phyloP scores from a whole-genome alignment of 1,284 basidiomycete genomes.

The Ustilago esculenta region DNA sequence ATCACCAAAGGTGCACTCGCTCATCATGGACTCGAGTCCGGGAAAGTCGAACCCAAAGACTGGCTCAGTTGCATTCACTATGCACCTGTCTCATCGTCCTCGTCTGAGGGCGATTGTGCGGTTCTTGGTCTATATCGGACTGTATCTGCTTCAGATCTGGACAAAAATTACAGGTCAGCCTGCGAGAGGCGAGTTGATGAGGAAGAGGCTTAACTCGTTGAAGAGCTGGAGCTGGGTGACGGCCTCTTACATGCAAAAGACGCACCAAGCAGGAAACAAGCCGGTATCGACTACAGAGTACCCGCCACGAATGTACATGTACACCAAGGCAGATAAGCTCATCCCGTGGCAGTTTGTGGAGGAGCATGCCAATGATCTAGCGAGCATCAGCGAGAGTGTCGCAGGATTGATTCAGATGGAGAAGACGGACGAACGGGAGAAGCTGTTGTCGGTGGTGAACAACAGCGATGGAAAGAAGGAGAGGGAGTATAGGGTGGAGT shows the following conservation, averaged over 20 bases:
- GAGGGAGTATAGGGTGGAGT: slow-evolving; percentile 30
- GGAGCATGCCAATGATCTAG: slow-evolving; percentile 48
- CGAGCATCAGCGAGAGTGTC: slow-evolving; percentile 7
- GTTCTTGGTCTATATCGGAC: slow-evolving; percentile 33
- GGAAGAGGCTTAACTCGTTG: slow-evolving; percentile 43
- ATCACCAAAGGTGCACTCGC: slow-evolving; percentile 20
- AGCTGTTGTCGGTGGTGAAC: slow-evolving; percentile 3
- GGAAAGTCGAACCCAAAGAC: slow-evolving; percentile 45
- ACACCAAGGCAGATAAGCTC: slow-evolving; percentile 53
- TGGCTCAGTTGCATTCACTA: slow-evolving; percentile 51
- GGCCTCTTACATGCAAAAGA: slow-evolving; percentile 14
- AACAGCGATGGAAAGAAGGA: background rate
- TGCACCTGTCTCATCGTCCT: slow-evolving; percentile 49
- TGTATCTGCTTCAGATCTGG: slow-evolving; percentile 38
- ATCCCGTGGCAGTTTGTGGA: slow-evolving; percentile 55
- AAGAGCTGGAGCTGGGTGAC: slow-evolving; percentile 50
- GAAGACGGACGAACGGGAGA: slow-evolving; percentile 12
- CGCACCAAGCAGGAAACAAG: background rate
- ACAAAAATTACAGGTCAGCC: slow-evolving; percentile 30
- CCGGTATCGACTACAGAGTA: slow-evolving; percentile 4
- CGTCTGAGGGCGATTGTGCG: slow-evolving; percentile 31
- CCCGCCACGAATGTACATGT: slow-evolving; percentile 59
- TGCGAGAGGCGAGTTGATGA: slow-evolving; percentile 41
- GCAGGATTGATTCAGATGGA: slow-evolving; percentile 41
- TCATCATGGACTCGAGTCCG: slow-evolving; percentile 56